Conservation (phyloP, 2,329 filamentous ascomycete species). For the Aspergillus sp. region DNA sequence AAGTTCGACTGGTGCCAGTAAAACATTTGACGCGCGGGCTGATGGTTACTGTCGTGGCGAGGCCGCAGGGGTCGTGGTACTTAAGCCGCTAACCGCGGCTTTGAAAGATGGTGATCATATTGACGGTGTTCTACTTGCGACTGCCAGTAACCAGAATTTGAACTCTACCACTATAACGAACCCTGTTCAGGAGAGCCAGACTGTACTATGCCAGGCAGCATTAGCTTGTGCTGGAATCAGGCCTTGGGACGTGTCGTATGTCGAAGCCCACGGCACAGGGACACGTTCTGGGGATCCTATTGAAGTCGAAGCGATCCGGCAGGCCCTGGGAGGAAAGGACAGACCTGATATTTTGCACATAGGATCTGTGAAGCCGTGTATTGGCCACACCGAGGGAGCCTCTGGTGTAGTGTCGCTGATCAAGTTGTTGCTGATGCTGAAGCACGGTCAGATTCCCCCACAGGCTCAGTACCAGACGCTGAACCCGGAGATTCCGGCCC, state of each 20-base stretch:
- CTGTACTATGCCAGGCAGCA: slow-evolving; percentile 26
- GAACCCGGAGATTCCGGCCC: slow-evolving; percentile 17
- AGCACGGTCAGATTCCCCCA: slow-evolving; percentile 21
- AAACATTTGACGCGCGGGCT: slow-evolving; percentile 46
- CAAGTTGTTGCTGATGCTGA: slow-evolving; percentile 30
- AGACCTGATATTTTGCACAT: slow-evolving; percentile 16
- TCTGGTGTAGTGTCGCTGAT: slow-evolving; percentile 31
- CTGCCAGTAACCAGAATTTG: slow-evolving; percentile 30
- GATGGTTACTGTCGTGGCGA: slow-evolving; percentile 55
- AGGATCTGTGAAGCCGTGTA: slow-evolving; percentile 30
- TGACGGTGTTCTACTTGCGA: slow-evolving; percentile 37
- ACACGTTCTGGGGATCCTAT: slow-evolving; percentile 29
- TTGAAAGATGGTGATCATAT: slow-evolving; percentile 47
- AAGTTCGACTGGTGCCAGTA: slow-evolving; percentile 47
- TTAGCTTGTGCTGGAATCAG: slow-evolving; percentile 18
- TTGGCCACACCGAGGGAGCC: slow-evolving; percentile 35
- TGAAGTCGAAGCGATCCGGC: slow-evolving; percentile 23
- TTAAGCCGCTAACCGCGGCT: slow-evolving; percentile 48
- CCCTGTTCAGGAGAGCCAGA: slow-evolving; percentile 20
- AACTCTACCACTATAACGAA: slow-evolving; percentile 20
- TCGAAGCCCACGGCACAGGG: slow-evolving; percentile 36
- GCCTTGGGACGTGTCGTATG: slow-evolving; percentile 23
- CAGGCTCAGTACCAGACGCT: slow-evolving; percentile 26
- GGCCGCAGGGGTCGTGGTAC: slow-evolving; percentile 43
- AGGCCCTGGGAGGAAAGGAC: slow-evolving; percentile 11